Conservation (phyloP, 2,329 filamentous ascomycete species). For the Chaetomiaceae sp. region DNA sequence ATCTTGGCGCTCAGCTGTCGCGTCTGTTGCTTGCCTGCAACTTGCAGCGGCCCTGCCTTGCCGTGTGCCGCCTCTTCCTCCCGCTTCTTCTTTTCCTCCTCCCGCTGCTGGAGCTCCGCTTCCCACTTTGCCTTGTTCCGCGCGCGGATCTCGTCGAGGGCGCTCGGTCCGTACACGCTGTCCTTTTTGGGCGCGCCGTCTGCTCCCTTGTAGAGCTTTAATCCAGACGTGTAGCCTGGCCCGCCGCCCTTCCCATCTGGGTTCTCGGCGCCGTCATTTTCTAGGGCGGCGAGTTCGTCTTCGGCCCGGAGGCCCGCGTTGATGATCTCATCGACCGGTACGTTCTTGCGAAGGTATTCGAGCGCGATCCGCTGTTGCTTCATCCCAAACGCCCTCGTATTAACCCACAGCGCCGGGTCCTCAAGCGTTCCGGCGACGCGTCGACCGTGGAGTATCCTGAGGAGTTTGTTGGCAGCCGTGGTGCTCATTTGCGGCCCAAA, state of each 20-base stretch:
- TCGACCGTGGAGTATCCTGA: conserved; percentile 58
- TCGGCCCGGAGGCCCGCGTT: conserved; percentile 60
- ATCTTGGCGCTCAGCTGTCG: conserved; percentile 36
- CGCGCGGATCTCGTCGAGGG: conserved; percentile 54
- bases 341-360: conserved; percentile 50
- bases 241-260: conserved; percentile 16
- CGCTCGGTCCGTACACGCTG: conserved; percentile 54
- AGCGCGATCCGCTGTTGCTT: conserved; percentile 45
- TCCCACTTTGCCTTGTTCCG: conserved; percentile 47
- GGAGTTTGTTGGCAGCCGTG: conserved; percentile 47
- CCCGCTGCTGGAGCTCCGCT: conserved; percentile 36
- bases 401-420: conserved; percentile 48
- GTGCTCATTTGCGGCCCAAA: conserved; percentile 48
- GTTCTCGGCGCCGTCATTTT: conserved; percentile 31
- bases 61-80: conserved; percentile 41
- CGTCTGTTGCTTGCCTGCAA: conserved; percentile 35
- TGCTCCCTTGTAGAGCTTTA: conserved; percentile 27
- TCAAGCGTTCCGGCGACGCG: conserved; percentile 60
- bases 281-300: conserved; percentile 55
- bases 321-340: conserved; percentile 56
- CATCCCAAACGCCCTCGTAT: conserved; percentile 43
- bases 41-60: conserved; percentile 41
- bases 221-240: conserved; percentile 13
- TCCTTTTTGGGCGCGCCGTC: conserved; percentile 29
- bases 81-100: conserved; percentile 25